These are phyloP conservation scores for Geoglossum cookeanum DNA, from an alignment of 2,329 filamentous ascomycete genomes.

Conservation along the genomic window DNA sequence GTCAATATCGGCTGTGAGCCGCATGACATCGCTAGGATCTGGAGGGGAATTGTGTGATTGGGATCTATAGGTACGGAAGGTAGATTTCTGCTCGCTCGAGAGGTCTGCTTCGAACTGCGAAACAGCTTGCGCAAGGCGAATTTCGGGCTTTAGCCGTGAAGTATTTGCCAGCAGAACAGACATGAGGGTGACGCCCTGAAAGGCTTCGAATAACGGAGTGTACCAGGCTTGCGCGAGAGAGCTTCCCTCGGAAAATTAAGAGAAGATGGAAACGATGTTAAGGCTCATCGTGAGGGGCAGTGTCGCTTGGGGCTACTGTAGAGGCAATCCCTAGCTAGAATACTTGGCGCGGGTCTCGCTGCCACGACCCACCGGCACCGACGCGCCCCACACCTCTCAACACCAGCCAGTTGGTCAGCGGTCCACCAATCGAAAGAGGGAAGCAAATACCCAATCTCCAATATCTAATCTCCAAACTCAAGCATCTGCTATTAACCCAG, in stretches of 20 bases:
- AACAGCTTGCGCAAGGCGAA: conserved; percentile 24
- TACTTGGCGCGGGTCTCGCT: no score
- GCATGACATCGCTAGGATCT: conserved; percentile 21
- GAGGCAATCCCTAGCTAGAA: no score
- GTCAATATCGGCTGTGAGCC: conserved; percentile 23
- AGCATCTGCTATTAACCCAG: no score
- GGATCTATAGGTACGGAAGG: conserved; percentile 12
- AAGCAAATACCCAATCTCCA: no score
- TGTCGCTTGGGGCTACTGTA: no score
- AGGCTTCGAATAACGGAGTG: not conserved
- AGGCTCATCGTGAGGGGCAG: not conserved
- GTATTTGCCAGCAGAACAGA: conserved; percentile 7
- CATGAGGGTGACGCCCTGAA: conserved; percentile 5
- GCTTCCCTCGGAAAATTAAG: not conserved
- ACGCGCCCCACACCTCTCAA: no score
- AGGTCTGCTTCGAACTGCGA: conserved; percentile 23
- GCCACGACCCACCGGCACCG: no score
- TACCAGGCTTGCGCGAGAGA: not conserved
- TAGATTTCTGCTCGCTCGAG: conserved; percentile 18
- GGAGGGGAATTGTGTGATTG: conserved; percentile 13
- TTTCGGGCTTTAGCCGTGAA: conserved; percentile 17
- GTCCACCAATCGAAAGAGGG: no score
- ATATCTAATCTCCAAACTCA: no score
- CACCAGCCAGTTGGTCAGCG: no score
- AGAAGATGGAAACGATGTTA: not conserved